Evolutionary conservation across 371 early-diverging fungal genomes (phyloP).

Genomic region (Mucor racemosus): DNA sequence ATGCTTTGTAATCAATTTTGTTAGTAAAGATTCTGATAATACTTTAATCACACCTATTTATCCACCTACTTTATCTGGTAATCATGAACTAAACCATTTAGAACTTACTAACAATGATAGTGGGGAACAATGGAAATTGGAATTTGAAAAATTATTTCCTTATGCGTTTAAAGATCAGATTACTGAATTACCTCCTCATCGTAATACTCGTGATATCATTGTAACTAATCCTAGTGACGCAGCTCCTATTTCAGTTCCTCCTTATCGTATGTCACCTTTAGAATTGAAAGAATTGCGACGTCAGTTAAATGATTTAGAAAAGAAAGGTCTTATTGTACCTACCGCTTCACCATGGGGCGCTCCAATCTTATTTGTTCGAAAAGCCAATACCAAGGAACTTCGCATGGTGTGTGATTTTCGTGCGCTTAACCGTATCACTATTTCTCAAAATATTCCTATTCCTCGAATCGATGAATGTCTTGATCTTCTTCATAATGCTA

Average conservation of each 20-base stretch:
- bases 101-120: too few relatives aligned
- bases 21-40: too few relatives aligned
- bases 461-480: constrained; percentile 4
- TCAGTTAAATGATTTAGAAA: constrained; percentile 35
- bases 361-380: constrained; percentile 57
- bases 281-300: constrained; percentile 36
- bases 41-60: too few relatives aligned
- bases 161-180: too few relatives aligned
- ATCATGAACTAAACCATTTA: too few relatives aligned
- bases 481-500: not conserved
- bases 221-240: constrained; percentile 13
- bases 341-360: constrained; percentile 53
- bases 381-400: constrained; percentile 52
- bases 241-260: not conserved
- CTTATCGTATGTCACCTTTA: constrained; percentile 29
- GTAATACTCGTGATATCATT: too few relatives aligned
- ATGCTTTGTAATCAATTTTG: too few relatives aligned
- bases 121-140: too few relatives aligned
- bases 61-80: too few relatives aligned
- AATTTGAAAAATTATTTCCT: too few relatives aligned
- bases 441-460: constrained; percentile 24
- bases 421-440: constrained; percentile 43
- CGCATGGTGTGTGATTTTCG: constrained; percentile 54
- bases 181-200: too few relatives aligned
- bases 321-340: constrained; percentile 42